A percentile compares a stretch with the other conserved stretches of the same genome.
Conservation (phyloP, 768 basidiomycete species). For the Mycena polygramma region DNA sequence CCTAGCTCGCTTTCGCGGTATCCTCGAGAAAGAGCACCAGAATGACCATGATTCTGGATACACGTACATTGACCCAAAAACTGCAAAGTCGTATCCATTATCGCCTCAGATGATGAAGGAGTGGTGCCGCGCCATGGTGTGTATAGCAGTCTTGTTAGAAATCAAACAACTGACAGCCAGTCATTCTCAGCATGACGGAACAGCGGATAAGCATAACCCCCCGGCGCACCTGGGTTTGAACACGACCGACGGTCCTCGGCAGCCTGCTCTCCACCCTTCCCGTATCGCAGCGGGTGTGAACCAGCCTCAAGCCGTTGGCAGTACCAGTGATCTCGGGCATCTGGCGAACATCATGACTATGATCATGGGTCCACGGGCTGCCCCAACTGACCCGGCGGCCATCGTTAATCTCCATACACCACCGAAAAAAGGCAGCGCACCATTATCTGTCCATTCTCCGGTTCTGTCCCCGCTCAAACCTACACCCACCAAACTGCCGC, state of each 20-base stretch:
- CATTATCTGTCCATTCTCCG: too few species aligned
- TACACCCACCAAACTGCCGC: not conserved
- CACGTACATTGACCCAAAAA: slow-evolving; percentile 26
- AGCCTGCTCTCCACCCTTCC: slow-evolving; percentile 9
- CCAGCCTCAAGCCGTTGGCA: not conserved
- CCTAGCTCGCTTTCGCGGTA: slow-evolving; percentile 28
- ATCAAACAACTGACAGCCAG: too few species aligned
- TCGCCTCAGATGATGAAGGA: slow-evolving; percentile 37
- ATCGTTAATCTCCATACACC: too few species aligned
- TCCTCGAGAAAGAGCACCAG: slow-evolving; percentile 32
- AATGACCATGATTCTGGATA: slow-evolving; percentile 34
- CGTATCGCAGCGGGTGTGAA: not conserved
- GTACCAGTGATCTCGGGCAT: not conserved
- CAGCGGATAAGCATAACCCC: too few species aligned
- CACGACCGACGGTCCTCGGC: not conserved
- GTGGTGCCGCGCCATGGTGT: slow-evolving; percentile 34
- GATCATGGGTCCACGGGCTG: too few species aligned
- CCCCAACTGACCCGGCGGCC: too few species aligned
- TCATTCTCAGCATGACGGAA: too few species aligned
- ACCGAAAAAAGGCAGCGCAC: too few species aligned
- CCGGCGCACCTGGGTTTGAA: too few species aligned
- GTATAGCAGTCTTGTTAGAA: too few species aligned
- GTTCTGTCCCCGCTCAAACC: not conserved
- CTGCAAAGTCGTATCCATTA: slow-evolving; percentile 13
- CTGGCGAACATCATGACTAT: slow-evolving; percentile 2